Base-by-base conservation (phyloP, 495 filamentous ascomycete species). In the Aspergillus olivimuriae region DNA sequence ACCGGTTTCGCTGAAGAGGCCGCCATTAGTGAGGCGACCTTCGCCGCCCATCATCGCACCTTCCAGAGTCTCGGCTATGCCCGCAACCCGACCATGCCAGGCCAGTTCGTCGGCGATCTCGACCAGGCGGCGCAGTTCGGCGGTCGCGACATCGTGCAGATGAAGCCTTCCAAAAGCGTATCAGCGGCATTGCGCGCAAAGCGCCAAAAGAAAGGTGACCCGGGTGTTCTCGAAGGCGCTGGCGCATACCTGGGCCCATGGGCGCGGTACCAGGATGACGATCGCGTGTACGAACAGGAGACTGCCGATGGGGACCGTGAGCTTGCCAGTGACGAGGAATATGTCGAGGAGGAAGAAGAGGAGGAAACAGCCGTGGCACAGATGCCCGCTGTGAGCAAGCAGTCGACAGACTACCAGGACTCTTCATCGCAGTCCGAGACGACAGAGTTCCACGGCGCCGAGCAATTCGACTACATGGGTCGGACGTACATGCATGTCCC, bases 231-330 rank as follows among this genome's bases (percentile, higher is more conserved):
- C 0, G 87, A 95, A 50, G 92, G 92, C 0, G 82, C 86, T 4
- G 82, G 81, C 28, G 81, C 88, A 19, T 97, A 96, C 62, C 74
- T 90, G 21, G 94, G 92, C 1, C 94, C 92, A 0, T 99, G 94
- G 94, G 92, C 94, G 21, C 78, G 75, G 58, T 97, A 92, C 51
- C 77, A 84, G 45, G 72, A 78, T 47, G 71, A 81, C 28, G 69
- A 74, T 46, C 62, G 72, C 28, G 69, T 78, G 45, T 87, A 85
- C 48, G 81, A 89, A 56, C 69, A 76, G 18, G 61, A 73, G 42
- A 63, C 60, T 26, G 66, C 58, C 43, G 55, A 51, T 57, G 69
- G 57, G 33, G 80, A 65, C 48, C 82, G 74, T 51, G 82, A 82
- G 51, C 65, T 81, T 45, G 86, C 70, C 37, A 89, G 82, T 50